phyloP scores from a whole-genome alignment of 495 filamentous ascomycete species.

The Viridothelium virens region DNA sequence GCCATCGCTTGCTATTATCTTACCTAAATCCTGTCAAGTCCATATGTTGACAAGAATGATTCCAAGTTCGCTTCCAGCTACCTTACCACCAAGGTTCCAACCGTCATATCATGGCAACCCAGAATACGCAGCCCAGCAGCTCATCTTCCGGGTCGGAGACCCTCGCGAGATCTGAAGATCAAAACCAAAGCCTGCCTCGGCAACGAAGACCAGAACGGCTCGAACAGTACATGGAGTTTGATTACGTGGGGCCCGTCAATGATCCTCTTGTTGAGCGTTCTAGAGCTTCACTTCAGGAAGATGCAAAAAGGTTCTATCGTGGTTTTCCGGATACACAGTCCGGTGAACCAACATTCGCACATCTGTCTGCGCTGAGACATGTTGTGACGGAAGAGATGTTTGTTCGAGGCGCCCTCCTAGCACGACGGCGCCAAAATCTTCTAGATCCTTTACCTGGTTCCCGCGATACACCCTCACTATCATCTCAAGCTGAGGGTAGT shows the following conservation, averaged over 20 bases:
- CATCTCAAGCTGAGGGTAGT: neutral
- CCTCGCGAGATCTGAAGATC: too few species aligned
- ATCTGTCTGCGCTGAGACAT: neutral
- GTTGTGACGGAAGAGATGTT: constrained; percentile 1
- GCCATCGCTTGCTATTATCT: too few species aligned
- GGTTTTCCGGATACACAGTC: neutral
- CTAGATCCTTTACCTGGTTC: neutral
- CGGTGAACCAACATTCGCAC: neutral
- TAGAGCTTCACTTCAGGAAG: neutral
- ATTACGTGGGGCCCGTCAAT: constrained; percentile 4
- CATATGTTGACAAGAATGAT: too few species aligned
- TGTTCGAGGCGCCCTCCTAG: neutral
- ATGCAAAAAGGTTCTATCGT: neutral
- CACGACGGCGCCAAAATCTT: neutral
- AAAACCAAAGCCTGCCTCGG: too few species aligned
- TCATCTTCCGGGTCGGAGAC: too few species aligned
- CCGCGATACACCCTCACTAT: neutral
- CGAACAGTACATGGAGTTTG: constrained; percentile 7
- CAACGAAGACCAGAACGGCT: too few species aligned
- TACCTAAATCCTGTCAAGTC: too few species aligned
- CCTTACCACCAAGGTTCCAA: too few species aligned
- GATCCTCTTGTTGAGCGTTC: neutral
- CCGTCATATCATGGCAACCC: too few species aligned
- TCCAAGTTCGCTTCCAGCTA: too few species aligned
- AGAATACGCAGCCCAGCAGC: too few species aligned